Evolutionary conservation across 257 asterid genomes (phyloP), one percentile per base, ranked within the genome.

Genomic region (Solanum tarapatanum): DNA sequence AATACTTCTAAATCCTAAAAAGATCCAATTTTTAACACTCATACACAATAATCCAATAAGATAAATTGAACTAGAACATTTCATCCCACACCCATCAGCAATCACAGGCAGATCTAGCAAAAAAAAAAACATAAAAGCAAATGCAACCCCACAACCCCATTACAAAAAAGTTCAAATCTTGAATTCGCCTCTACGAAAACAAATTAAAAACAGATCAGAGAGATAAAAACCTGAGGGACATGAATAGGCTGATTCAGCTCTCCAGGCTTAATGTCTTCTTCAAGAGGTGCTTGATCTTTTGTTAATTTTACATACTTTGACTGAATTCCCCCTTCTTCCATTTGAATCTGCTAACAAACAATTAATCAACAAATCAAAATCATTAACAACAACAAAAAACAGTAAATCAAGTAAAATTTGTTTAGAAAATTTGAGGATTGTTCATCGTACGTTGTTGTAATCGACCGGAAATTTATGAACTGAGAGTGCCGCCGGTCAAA

Each of bases 171-270:
- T 74, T 74, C 51, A 74, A 36, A 73, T 19, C 48, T 73, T 73
- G 8, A 35, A 73, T 73, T 33, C 16, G 2, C 80, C 43, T 4
- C 17, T 10, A 10, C 26, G 16, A 19, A 76, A n/a, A 7, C 8
- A 76, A 79, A 43, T 43, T 4, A 30, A 82, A 69, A 26, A 82
- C 69, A 48, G 85, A 82, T 48, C 69, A 79, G n/a, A 33, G 83
- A 79, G 43, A 51, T 51, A 51, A 17, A 80, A 6, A 92, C 94
- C 93, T 95, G 98, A 90, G 98, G 98, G 62, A 97, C 99, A 87
- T 97, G 95, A 83, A 97, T 92, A 21, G 99, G 99, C 89, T 93
- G 98, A 92, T 97, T 97, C 68, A 97, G 99, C 92, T 97, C 99
- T 24, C 99, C 99, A 43, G 99, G 98, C 60, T 90, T 92, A 87